Evolutionary conservation across 1,284 basidiomycete genomes (phyloP).

Genomic region (Trichosporon coremiiforme): DNA sequence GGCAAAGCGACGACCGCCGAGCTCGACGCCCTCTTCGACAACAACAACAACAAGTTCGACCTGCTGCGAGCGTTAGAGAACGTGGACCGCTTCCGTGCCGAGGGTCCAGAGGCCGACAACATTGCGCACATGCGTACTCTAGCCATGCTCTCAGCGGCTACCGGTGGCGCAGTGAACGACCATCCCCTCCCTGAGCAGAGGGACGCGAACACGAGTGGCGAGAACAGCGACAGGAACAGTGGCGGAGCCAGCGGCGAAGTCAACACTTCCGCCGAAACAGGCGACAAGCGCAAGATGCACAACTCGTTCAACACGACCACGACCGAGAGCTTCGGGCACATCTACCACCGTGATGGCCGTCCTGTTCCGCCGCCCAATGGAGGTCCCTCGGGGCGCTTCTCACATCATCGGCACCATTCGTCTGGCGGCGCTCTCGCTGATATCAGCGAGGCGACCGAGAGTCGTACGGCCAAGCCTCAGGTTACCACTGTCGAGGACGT

Average conservation of each 20-base stretch:
- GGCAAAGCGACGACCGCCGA: background rate
- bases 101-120: background rate
- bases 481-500: background rate
- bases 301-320: constrained; percentile 23
- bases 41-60: constrained; percentile 2
- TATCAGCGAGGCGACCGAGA: constrained; percentile 20
- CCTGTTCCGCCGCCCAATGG: constrained; percentile 31
- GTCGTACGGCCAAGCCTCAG: background rate
- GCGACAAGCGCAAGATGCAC: constrained; percentile 18
- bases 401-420: constrained; percentile 4
- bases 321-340: constrained; percentile 52
- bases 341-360: constrained; percentile 42
- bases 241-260: background rate
- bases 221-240: background rate
- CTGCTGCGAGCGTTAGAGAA: background rate
- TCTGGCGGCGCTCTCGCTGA: background rate
- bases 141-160: background rate
- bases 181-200: background rate
- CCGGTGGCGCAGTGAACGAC: background rate
- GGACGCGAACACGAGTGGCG: constrained; percentile 13
- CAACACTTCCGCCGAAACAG: background rate
- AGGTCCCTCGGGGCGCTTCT: background rate
- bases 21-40: constrained; percentile 7
- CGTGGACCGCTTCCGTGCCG: background rate
- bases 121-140: constrained; percentile 6